Conservation (phyloP, 1,139 yeast species). For the Debaryomyces psychrophilus region DNA sequence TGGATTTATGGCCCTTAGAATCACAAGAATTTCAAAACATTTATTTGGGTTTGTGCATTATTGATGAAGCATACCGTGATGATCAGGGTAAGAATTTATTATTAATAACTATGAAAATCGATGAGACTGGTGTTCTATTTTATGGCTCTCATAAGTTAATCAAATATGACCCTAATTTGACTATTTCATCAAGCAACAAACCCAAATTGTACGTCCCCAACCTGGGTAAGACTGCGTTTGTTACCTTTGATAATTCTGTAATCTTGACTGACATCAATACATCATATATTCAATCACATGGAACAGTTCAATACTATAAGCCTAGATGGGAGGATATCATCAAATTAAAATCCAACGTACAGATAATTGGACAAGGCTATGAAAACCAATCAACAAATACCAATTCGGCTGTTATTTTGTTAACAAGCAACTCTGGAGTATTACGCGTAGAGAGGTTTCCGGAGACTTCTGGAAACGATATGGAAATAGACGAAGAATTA, state of each 20-base stretch:
- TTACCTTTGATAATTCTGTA: slow-evolving; percentile 61
- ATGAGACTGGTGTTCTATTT: slow-evolving; percentile 55
- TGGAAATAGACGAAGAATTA: slow-evolving; percentile 15
- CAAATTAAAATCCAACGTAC: slow-evolving; percentile 54
- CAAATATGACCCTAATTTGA: slow-evolving; percentile 40
- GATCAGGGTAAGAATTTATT: slow-evolving; percentile 32
- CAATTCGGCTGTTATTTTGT: slow-evolving; percentile 48
- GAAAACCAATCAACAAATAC: slow-evolving; percentile 39
- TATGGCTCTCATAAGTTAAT: slow-evolving; percentile 60
- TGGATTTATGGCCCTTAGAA: slow-evolving; percentile 55
- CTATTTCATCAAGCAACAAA: slow-evolving; percentile 26
- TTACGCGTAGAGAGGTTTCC: slow-evolving; percentile 58
- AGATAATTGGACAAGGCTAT: slow-evolving; percentile 63
- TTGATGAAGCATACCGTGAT: slow-evolving; percentile 27
- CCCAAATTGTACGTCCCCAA: slow-evolving; percentile 64
- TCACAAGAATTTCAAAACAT: slow-evolving; percentile 33
- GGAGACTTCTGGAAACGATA: slow-evolving; percentile 20
- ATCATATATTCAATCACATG: slow-evolving; percentile 36
- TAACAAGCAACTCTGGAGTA: slow-evolving; percentile 66
- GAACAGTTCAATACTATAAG: slow-evolving; percentile 43
- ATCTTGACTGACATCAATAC: slow-evolving; percentile 63
- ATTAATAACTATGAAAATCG: slow-evolving; percentile 59
- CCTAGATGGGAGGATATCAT: slow-evolving; percentile 83
- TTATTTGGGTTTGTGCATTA: slow-evolving; percentile 51
- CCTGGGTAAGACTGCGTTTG: slow-evolving; percentile 65